Evolutionary conservation across 805 yeast species (phyloP), one percentile per base, ranked within the genome.

Genomic region (Hermanozyma aechmeae): DNA sequence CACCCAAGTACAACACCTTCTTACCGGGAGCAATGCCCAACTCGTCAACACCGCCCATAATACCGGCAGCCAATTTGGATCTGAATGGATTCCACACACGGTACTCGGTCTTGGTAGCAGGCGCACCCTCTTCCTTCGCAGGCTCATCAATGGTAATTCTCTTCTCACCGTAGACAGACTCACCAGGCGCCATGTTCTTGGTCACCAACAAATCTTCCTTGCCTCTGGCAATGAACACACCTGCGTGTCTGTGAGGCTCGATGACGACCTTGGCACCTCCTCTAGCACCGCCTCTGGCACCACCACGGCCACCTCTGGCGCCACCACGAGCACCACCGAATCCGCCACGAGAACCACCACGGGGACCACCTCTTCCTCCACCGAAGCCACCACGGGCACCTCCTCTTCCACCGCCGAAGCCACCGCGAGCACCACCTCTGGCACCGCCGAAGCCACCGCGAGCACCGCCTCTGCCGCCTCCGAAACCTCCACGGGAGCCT

Each of bases 11-110:
- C 41, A 92, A 71, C 31, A 92, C 97, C 71, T 92, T 92, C 70
- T 83, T 85, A 56, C 98, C 98, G 53, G 98, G 98, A 33, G 83
- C 93, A 64, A 92, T 82, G 71, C 86, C 93, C 48, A 92, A 67
- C 68, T 92, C 96, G 59, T 89, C 98, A 48, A 92, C 68, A 81
- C 98, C 98, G 68, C 98, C 98, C 85, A 92, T 83, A 46, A 92
- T 84, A 82, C 98, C 98, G 40, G 98, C 98, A 58, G 98, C 98
- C 69, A 92, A 72, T 76, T 92, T 92, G 36, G 97, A 89, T 79
- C 98, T 82, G 82, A 92, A 92, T 41, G 98, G 98, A 68, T 92
- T 92, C 98, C 98, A 92, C 46, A 92, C 98, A 76, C 98, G 87
- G 79, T 92, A 92, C 71, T 92, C 98, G 38, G 78, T 74, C 73